Percentiles rank a stretch among this genome's conserved stretches.
Evolutionary conservation across 352 stramenopile species (phyloP).

Genomic region (Pythium brassicae): DNA sequence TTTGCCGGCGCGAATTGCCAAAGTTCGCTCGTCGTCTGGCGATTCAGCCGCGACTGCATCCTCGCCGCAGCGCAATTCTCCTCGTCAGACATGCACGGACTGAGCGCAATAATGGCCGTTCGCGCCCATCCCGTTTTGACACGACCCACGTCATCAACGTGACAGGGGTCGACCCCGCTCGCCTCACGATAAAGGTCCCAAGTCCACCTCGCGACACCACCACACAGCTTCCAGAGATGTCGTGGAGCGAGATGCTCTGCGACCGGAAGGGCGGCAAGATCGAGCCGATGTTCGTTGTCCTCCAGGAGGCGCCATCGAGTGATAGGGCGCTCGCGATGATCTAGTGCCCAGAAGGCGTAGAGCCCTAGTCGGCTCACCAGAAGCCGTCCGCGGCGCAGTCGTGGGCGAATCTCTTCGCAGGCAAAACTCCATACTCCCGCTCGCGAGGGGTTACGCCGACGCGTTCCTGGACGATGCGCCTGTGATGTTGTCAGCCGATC

Average conservation of each 20-base stretch:
- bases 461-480: slow-evolving; percentile 21
- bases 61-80: too few relatives aligned
- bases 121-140: not conserved
- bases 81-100: too few relatives aligned
- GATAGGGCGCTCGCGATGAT: not conserved
- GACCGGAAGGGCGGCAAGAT: slow-evolving; percentile 19
- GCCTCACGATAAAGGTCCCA: too few relatives aligned
- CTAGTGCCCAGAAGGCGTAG: slow-evolving; percentile 5
- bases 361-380: slow-evolving; percentile 12
- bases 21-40: too few relatives aligned
- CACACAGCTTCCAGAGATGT: not conserved
- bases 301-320: not conserved
- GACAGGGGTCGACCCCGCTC: not conserved
- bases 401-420: slow-evolving; percentile 1
- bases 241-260: slow-evolving; percentile 1
- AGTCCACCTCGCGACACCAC: not conserved
- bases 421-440: slow-evolving; percentile 2
- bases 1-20: too few relatives aligned
- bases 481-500: slow-evolving; percentile 6
- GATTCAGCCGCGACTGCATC: too few relatives aligned
- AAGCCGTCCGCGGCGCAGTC: slow-evolving; percentile 16
- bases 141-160: slow-evolving; percentile 11
- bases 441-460: not conserved
- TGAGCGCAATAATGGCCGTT: not conserved
- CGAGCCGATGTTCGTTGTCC: slow-evolving; percentile 16